phyloP scores from a whole-genome alignment of 768 basidiomycete species.

The Amanita jacksonii region DNA sequence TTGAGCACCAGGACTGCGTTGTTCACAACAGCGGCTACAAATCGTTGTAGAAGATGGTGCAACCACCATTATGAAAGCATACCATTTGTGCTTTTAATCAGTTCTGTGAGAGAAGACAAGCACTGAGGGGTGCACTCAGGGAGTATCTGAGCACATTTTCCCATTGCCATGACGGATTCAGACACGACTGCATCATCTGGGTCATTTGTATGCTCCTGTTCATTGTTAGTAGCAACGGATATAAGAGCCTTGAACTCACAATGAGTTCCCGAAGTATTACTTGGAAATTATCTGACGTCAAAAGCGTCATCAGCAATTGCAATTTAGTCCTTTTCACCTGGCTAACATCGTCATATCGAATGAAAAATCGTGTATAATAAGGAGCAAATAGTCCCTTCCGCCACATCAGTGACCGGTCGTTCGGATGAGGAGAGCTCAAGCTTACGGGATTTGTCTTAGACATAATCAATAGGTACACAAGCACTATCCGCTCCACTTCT shows the following conservation, averaged over 20 bases:
- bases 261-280: constrained; percentile 75
- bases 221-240: constrained; percentile 1
- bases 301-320: constrained; percentile 55
- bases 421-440: constrained; percentile 7
- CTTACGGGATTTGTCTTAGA: constrained; percentile 59
- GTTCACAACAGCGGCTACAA: constrained; percentile 63
- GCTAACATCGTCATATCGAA: constrained; percentile 57
- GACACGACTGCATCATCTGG: constrained; percentile 60
- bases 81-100: constrained; percentile 77
- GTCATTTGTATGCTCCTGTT: constrained; percentile 77
- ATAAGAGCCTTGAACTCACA: constrained; percentile 35
- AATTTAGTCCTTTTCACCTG: constrained; percentile 72
- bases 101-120: constrained; percentile 62
- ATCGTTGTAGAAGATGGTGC: background rate
- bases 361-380: constrained; percentile 56
- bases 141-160: constrained; percentile 57
- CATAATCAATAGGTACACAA: constrained; percentile 64
- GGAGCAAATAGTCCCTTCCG: constrained; percentile 52
- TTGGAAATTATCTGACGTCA: constrained; percentile 57
- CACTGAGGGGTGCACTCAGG: constrained; percentile 67
- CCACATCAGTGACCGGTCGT: background rate
- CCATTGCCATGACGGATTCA: constrained; percentile 71
- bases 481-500: constrained; percentile 69
- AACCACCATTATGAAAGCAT: constrained; percentile 13
- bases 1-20: constrained; percentile 82